Percentiles rank a stretch among this genome's conserved stretches.
These are phyloP conservation scores for Pistacia atlantica DNA, from an alignment of 345 rosid genomes.

Conservation along the genomic window DNA sequence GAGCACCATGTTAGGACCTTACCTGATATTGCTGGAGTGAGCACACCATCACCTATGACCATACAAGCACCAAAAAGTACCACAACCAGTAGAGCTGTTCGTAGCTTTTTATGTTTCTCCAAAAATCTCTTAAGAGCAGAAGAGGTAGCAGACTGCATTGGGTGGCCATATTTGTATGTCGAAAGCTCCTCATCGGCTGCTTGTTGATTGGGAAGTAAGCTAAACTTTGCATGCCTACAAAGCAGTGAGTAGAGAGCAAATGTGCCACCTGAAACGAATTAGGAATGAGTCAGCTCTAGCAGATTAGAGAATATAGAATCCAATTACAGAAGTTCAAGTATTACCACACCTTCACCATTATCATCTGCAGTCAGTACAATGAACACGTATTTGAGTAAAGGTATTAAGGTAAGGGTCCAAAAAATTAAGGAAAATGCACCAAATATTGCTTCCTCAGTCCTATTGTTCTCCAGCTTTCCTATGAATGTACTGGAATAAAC, in stretches of 20 bases:
- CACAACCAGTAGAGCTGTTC: conserved; percentile 71
- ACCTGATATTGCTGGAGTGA: conserved; percentile 94
- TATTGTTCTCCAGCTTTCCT: conserved; percentile 56
- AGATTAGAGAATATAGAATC: conserved; percentile 6
- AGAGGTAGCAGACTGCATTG: conserved; percentile 36
- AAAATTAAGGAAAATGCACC: conserved; percentile 90
- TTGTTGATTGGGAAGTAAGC: conserved; percentile 93
- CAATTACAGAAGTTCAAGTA: conserved; percentile 4
- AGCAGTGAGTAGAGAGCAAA: conserved; percentile 92
- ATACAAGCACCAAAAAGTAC: conserved; percentile 85
- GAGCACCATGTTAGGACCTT: conserved; percentile 9
- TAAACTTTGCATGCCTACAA: conserved; percentile 86
- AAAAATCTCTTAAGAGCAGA: conserved; percentile 66
- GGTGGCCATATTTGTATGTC: conserved; percentile 69
- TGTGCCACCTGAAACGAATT: conserved; percentile 65
- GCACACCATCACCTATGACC: conserved; percentile 91
- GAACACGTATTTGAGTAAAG: conserved; percentile 72
- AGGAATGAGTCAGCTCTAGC: conserved; percentile 21
- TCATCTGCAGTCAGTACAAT: conserved; percentile 75
- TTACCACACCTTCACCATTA: conserved; percentile 74
- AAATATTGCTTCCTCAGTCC: conserved; percentile 62
- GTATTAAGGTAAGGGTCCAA: conserved; percentile 84
- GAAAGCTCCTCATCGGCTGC: conserved; percentile 97
- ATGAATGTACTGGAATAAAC: conserved; percentile 61
- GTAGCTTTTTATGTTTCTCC: conserved; percentile 74